A percentile compares a stretch with the other conserved stretches of the same genome.
These are phyloP conservation scores for Rutstroemia sp. DNA, from an alignment of 2,329 filamentous ascomycete species.

Conservation along the genomic window DNA sequence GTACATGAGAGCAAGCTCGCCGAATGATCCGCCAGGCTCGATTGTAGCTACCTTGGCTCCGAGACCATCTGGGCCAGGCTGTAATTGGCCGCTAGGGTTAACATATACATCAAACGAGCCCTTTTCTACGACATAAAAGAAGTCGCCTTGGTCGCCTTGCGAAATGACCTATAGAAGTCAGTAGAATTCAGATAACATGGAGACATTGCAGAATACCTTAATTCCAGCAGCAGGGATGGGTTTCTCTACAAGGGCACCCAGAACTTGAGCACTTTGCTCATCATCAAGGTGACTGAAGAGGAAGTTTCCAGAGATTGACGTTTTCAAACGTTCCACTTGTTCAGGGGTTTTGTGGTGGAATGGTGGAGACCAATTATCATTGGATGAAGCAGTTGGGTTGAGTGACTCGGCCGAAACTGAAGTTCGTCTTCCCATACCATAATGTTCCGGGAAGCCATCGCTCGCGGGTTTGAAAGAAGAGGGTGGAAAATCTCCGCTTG, in stretches of 20 bases:
- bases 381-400: slow-evolving; percentile 75
- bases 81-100: slow-evolving; percentile 67
- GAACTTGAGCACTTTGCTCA: slow-evolving; percentile 78
- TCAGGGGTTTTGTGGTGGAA: slow-evolving; percentile 75
- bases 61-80: slow-evolving; percentile 74
- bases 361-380: slow-evolving; percentile 87
- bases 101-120: slow-evolving; percentile 89
- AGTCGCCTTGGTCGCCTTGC: slow-evolving; percentile 93
- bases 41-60: slow-evolving; percentile 77
- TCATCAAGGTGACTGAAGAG: slow-evolving; percentile 92
- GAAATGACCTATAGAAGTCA: slow-evolving; percentile 64
- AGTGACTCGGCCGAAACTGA: slow-evolving; percentile 96
- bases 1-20: slow-evolving; percentile 97
- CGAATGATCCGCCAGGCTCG: slow-evolving; percentile 85
- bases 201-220: slow-evolving; percentile 40
- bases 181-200: not conserved
- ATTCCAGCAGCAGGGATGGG: slow-evolving; percentile 86
- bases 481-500: slow-evolving; percentile 38
- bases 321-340: slow-evolving; percentile 71
- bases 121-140: slow-evolving; percentile 94
- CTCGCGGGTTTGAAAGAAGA: slow-evolving; percentile 34
- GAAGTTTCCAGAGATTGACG: slow-evolving; percentile 82
- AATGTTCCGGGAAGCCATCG: slow-evolving; percentile 80
- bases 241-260: slow-evolving; percentile 90
- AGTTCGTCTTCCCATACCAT: slow-evolving; percentile 86